Evolutionary conservation across 352 stramenopile genomes (phyloP).

Genomic region (Phytophthora melonis): DNA sequence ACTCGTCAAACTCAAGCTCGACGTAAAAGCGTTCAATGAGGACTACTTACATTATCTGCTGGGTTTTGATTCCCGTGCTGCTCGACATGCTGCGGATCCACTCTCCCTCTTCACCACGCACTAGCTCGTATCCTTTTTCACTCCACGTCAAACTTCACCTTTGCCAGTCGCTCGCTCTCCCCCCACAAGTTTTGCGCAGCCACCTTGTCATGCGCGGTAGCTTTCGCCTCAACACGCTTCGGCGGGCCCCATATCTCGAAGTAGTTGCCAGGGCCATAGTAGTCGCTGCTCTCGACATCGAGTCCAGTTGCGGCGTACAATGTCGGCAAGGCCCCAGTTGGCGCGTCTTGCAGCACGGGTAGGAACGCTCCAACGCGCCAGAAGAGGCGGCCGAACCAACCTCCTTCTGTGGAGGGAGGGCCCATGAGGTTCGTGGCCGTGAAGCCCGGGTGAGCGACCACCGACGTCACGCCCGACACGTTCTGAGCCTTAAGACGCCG

Average conservation of each 20-base stretch:
- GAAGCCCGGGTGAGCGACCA: conserved; percentile 53
- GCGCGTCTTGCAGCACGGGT: conserved; percentile 26
- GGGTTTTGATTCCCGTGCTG: no score
- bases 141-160: conserved; percentile 32
- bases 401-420: conserved; percentile 20
- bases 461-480: conserved; percentile 31
- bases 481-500: conserved; percentile 35
- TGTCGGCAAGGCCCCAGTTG: conserved; percentile 45
- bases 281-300: conserved; percentile 48
- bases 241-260: conserved; percentile 44
- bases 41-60: not conserved
- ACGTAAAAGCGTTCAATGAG: no score
- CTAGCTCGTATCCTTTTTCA: not conserved
- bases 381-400: conserved; percentile 13
- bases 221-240: conserved; percentile 27
- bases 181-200: conserved; percentile 32
- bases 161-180: conserved; percentile 41
- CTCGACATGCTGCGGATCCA: no score
- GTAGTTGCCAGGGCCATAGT: conserved; percentile 55
- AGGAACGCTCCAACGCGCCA: conserved; percentile 6
- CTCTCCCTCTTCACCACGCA: no score
- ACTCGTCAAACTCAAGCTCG: no score
- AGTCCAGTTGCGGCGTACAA: conserved; percentile 49
- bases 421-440: conserved; percentile 26
- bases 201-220: conserved; percentile 18